Evolutionary conservation across 495 filamentous ascomycete genomes (phyloP), one percentile per base, ranked within the genome.

Genomic region (Penicillium simplicissimum): DNA sequence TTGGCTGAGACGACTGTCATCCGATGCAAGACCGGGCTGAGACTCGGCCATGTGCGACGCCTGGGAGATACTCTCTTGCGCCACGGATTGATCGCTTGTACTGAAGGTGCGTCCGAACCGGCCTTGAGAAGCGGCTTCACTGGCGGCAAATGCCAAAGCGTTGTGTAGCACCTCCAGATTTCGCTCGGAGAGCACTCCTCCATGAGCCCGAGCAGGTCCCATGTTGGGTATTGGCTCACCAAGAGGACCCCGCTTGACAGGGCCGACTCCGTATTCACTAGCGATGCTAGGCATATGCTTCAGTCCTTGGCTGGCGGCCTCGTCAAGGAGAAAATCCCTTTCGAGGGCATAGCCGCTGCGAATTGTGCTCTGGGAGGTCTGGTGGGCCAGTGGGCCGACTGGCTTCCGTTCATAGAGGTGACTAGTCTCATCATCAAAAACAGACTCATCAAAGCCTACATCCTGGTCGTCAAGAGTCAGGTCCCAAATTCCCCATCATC

Each of bases 101-200:
- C 84, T 85, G 35, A 73, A 69, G 8, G 74, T 73, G 21, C 90
- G 81, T 13, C 80, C 76, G 67, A 95, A 90, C 40, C 87, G 84
- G 14, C 87, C 88, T 36, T 89, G 85, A 4, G 82, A 78, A n/a
- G 87, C 85, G 14, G 90, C 89, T 70, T 87, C 83, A 58, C 87
- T 88, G 25, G 90, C 88, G 9, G 91, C 92, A 38, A 87, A 84
- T 8, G 90, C 90, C 21, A 97, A 74, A n/a, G 91, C 90, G 57
- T 88, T 86, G 65, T 94, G 92, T 65, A 96, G 88, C 2, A 87
- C 87, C 15, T 86, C 83, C 36, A 90, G 75, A 47, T 85, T 86
- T 55, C 88, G 85, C 58, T 88, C 74, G 9, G 79, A 80, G 17
- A 85, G 66, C 14, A 81, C 72, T 42, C 78, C 77, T 21, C 72